These are phyloP conservation scores for Fusarium miscanthi DNA, from an alignment of 2,329 filamentous ascomycete genomes.

Conservation along the genomic window DNA sequence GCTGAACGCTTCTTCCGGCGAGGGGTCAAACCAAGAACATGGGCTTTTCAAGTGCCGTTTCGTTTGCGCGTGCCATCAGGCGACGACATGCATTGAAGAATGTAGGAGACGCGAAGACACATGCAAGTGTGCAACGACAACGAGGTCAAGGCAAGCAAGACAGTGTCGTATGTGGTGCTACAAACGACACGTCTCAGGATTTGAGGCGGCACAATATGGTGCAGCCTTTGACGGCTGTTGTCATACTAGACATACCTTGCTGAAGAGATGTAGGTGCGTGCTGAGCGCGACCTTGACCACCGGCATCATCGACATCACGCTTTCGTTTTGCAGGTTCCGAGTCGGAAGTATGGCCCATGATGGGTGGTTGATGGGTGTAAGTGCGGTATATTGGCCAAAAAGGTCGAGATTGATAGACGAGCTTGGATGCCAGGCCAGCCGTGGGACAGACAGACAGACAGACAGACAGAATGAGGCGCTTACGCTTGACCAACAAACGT, in stretches of 20 bases:
- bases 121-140: neutral
- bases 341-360: conserved; percentile 58
- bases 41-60: conserved; percentile 9
- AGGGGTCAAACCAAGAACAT: conserved; percentile 18
- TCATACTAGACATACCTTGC: conserved; percentile 55
- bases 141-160: conserved; percentile 1
- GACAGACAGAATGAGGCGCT: conserved; percentile 4
- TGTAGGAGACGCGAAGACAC: conserved; percentile 13
- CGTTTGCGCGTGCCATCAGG: conserved; percentile 14
- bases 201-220: conserved; percentile 33
- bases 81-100: conserved; percentile 17
- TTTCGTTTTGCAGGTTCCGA: conserved; percentile 60
- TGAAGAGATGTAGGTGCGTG: conserved; percentile 54
- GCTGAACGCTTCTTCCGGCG: conserved; percentile 28
- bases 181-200: conserved; percentile 31
- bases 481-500: conserved; percentile 9
- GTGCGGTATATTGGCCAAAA: conserved; percentile 12
- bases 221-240: conserved; percentile 28
- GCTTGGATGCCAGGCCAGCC: neutral
- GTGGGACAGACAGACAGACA: neutral
- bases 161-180: conserved; percentile 26
- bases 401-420: neutral
- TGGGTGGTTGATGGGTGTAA: conserved; percentile 12
- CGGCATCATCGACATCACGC: conserved; percentile 59
- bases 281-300: conserved; percentile 54